Evolutionary conservation across 2,329 filamentous ascomycete genomes (phyloP).

Genomic region (Colletotrichum endophyticum): DNA sequence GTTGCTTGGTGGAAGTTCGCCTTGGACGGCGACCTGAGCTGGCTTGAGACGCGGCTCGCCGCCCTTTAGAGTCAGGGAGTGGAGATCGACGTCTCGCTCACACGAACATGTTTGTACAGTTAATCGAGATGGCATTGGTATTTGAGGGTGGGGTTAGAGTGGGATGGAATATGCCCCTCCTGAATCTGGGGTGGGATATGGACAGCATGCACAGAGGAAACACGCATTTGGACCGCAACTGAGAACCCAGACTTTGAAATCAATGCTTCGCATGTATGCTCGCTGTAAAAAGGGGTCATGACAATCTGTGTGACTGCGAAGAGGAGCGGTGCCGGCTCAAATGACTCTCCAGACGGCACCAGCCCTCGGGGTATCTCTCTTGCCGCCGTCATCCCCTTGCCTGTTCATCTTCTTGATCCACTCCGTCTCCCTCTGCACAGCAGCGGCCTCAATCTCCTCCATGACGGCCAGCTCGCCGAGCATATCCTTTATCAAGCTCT

Average conservation of each 20-base stretch:
- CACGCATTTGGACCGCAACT: neutral
- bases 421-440: conserved; percentile 57
- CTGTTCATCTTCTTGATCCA: conserved; percentile 64
- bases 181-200: neutral
- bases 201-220: neutral
- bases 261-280: neutral
- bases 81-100: neutral
- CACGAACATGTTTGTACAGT: neutral
- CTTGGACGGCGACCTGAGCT: conserved; percentile 5
- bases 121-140: neutral
- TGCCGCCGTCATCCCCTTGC: conserved; percentile 40
- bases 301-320: neutral
- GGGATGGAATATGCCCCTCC: neutral
- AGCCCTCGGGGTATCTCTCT: conserved; percentile 35
- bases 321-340: neutral
- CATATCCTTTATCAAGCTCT: conserved; percentile 61
- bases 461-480: conserved; percentile 66
- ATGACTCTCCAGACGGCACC: conserved; percentile 53
- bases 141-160: neutral
- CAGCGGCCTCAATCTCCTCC: conserved; percentile 64
- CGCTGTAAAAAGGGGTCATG: neutral
- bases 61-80: neutral
- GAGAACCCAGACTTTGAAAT: neutral
- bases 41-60: neutral
- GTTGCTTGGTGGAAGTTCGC: conserved; percentile 17